Conservation (phyloP, 192 early-diverging fungal genomes). For the Backusella circina region DNA sequence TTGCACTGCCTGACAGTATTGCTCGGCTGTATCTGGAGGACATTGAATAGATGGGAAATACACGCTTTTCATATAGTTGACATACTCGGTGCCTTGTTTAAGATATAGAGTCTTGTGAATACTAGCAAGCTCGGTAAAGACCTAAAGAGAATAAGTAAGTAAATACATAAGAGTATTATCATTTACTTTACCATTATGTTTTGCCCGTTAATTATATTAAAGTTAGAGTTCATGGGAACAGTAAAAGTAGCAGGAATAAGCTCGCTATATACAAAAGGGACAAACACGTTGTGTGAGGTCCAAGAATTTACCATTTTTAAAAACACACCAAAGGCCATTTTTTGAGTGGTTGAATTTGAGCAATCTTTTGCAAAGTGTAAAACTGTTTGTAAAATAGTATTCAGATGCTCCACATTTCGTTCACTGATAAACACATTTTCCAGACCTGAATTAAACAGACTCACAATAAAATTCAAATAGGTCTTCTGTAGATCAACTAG, state of each 20-base stretch:
- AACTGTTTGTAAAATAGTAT: conserved; percentile 63
- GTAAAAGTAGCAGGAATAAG: conserved; percentile 77
- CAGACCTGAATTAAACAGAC: conserved; percentile 78
- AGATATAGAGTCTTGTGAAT: conserved; percentile 50
- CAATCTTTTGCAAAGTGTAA: conserved; percentile 61
- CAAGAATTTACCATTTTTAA: conserved; percentile 64
- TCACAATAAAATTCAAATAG: conserved; percentile 76
- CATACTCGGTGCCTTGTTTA: conserved; percentile 55
- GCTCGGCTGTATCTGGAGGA: conserved; percentile 57
- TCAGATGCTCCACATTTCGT: conserved; percentile 60
- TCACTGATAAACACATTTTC: conserved; percentile 72
- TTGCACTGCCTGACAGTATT: conserved; percentile 74
- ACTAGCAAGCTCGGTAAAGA: conserved; percentile 51
- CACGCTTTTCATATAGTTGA: conserved; percentile 55
- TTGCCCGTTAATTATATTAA: conserved; percentile 75
- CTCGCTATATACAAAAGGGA: conserved; percentile 71
- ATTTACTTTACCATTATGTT: conserved; percentile 52
- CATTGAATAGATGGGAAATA: conserved; percentile 66
- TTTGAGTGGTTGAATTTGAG: conserved; percentile 57
- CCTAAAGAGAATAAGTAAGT: conserved; percentile 20
- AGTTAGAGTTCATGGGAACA: conserved; percentile 68
- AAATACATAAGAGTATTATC: neutral
- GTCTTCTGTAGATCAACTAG: conserved; percentile 76
- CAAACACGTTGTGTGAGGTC: conserved; percentile 47
- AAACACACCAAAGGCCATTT: conserved; percentile 67